Conservation (phyloP, 441 rosid species). For the Bocquillonia castaneifolia region DNA sequence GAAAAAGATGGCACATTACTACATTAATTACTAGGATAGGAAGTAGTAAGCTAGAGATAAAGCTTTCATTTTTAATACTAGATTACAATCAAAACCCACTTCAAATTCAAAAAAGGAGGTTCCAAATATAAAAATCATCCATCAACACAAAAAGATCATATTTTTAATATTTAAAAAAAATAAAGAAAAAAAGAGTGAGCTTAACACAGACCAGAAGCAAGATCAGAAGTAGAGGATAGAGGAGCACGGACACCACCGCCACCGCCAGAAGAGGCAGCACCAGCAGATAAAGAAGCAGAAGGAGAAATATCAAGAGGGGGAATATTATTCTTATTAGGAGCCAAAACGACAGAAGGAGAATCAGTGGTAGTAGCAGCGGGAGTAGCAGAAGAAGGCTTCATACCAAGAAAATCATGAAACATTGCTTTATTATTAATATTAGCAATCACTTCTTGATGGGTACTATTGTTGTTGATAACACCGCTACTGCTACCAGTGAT, state of each 20-base stretch:
- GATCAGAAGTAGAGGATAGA: slow-evolving; percentile 79
- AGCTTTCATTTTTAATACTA: neutral
- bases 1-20: neutral
- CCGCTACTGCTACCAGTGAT: slow-evolving; percentile 9
- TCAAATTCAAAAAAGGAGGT: neutral
- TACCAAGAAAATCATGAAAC: slow-evolving; percentile 86
- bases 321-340: slow-evolving; percentile 27
- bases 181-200: neutral
- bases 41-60: neutral
- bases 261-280: slow-evolving; percentile 34
- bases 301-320: slow-evolving; percentile 31
- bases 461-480: neutral
- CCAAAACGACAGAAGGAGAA: slow-evolving; percentile 38
- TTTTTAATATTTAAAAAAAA: neutral
- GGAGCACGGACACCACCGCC: slow-evolving; percentile 57
- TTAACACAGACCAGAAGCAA: slow-evolving; percentile 48
- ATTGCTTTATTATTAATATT: slow-evolving; percentile 38
- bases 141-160: neutral
- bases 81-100: neutral
- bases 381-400: slow-evolving; percentile 28
- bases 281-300: slow-evolving; percentile 41
- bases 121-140: neutral
- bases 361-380: slow-evolving; percentile 22
- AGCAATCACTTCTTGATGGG: slow-evolving; percentile 3
- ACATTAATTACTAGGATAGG: slow-evolving; percentile 3